Conservation (phyloP, 2,329 filamentous ascomycete species). For the Alternaria consortialis region DNA sequence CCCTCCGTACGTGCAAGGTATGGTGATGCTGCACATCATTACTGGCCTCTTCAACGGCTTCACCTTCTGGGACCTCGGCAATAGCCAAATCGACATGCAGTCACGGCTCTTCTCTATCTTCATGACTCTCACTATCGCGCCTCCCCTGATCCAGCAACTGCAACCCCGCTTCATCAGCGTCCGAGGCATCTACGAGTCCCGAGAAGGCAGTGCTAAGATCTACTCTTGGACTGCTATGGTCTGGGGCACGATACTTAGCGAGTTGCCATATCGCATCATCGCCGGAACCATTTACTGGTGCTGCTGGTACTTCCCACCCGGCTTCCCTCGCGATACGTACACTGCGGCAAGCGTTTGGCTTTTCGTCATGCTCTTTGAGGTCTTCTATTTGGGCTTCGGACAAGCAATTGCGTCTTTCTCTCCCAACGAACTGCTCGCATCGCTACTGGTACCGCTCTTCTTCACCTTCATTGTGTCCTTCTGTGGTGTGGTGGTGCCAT, state of each 20-base stretch:
- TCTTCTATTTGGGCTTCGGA: slow-evolving; percentile 71
- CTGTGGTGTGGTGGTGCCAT: slow-evolving; percentile 78
- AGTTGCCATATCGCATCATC: slow-evolving; percentile 74
- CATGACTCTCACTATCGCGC: slow-evolving; percentile 77
- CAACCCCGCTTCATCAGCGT: slow-evolving; percentile 75
- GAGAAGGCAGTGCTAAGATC: slow-evolving; percentile 80
- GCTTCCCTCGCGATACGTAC: slow-evolving; percentile 65
- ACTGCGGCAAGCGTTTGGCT: slow-evolving; percentile 70
- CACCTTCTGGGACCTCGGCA: slow-evolving; percentile 59
- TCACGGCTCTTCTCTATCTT: slow-evolving; percentile 79
- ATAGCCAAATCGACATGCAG: slow-evolving; percentile 55
- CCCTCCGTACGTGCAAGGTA: slow-evolving; percentile 66
- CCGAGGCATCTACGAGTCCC: slow-evolving; percentile 72
- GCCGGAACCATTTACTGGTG: slow-evolving; percentile 70
- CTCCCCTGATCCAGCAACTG: slow-evolving; percentile 78
- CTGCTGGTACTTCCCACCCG: slow-evolving; percentile 62
- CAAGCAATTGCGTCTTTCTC: slow-evolving; percentile 73
- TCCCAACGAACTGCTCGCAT: slow-evolving; percentile 73
- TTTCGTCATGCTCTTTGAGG: slow-evolving; percentile 70
- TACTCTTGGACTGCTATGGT: slow-evolving; percentile 79
- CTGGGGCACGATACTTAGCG: slow-evolving; percentile 70
- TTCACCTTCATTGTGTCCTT: slow-evolving; percentile 76
- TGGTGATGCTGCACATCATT: slow-evolving; percentile 62
- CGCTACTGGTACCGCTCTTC: slow-evolving; percentile 72
- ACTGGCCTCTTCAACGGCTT: slow-evolving; percentile 61